Evolutionary conservation across 106 monocot genomes (phyloP), one percentile per base, ranked within the genome.

Genomic region (Allium cepa): DNA sequence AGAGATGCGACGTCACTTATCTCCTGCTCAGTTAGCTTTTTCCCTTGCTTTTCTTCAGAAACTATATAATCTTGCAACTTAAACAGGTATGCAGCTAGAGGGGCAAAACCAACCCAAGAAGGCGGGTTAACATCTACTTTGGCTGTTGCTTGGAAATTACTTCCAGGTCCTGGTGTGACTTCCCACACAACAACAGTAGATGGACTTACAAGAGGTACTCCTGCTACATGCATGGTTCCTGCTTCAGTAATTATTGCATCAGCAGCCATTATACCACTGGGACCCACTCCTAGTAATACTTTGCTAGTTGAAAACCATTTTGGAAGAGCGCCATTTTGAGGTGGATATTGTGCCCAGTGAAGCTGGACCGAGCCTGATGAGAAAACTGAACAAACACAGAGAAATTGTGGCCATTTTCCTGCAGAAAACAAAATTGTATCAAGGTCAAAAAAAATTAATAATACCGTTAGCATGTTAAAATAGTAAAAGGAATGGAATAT

Each of bases 131-230:
- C 79, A 65, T 22, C 82, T 73, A 85, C 73, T 57, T 99, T 99
- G 14, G 84, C 73, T 61, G 80, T 80, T 65, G 81, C 75, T 72
- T 93, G 86, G 68, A 99, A 72, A 69, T 75, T 82, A 85, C 87
- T 99, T 69, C 92, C 92, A 62, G 87, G 87, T n/a, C 97, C 97
- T 53, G 97, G 92, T 59, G 87, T 93, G 56, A 99, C 97, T 77
- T 99, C 97, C 97, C 97, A 99, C 15, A 99, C 97, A 73, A 99
- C 97, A 73, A 99, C 87, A 62, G 97, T 99, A 61, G 97, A 99
- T 64, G 97, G 97, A 73, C 93, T 99, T 4, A 99, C 97, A 68
- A 99, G 85, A 27, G 97, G 97, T 18, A 99, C 97, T 49, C 97
- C 97, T 75, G 97, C 97, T 61, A 99, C 92, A 81, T 87, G 97